Evolutionary conservation across 1,284 basidiomycete genomes (phyloP).

Genomic region (Butyriboletus pseudospeciosus): DNA sequence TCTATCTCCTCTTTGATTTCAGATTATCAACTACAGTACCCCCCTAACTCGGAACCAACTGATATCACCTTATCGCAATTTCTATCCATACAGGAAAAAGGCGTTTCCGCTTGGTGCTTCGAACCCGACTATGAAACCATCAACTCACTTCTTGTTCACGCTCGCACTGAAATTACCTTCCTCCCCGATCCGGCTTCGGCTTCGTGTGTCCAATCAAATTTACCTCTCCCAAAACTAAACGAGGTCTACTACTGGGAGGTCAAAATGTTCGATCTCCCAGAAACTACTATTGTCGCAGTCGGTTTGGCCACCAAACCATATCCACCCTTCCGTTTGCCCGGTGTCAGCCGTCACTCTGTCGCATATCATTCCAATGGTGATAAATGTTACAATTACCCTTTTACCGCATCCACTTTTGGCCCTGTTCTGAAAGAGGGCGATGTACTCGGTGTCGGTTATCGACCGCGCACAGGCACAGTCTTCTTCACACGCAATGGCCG

Average conservation of each 20-base stretch:
- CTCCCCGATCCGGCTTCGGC: conserved; percentile 90
- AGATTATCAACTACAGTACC: conserved; percentile 91
- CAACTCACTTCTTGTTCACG: conserved; percentile 85
- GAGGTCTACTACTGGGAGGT: conserved; percentile 99
- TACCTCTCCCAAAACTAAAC: conserved; percentile 91
- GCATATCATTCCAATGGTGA: conserved; percentile 97
- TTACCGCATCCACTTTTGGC: conserved; percentile 84
- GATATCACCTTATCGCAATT: conserved; percentile 97
- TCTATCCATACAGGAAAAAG: conserved; percentile 96
- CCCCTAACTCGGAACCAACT: conserved; percentile 87
- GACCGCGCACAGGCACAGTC: conserved; percentile 90
- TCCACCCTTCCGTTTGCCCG: conserved; percentile 88
- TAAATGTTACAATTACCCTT: conserved; percentile 97
- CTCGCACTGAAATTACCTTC: conserved; percentile 93
- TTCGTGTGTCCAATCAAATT: conserved; percentile 90
- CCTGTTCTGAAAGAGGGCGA: conserved; percentile 88
- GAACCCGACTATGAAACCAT: conserved; percentile 95
- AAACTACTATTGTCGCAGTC: conserved; percentile 77
- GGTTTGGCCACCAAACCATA: conserved; percentile 95
- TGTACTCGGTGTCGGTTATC: conserved; percentile 88
- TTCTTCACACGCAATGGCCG: conserved; percentile 96
- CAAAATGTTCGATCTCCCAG: conserved; percentile 94
- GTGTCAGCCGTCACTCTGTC: conserved; percentile 85
- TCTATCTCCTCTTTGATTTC: conserved; percentile 6
- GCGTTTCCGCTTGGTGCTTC: conserved; percentile 95